Base-by-base conservation (phyloP, 305 asterid genomes). In the Caryopteris hybrid region DNA sequence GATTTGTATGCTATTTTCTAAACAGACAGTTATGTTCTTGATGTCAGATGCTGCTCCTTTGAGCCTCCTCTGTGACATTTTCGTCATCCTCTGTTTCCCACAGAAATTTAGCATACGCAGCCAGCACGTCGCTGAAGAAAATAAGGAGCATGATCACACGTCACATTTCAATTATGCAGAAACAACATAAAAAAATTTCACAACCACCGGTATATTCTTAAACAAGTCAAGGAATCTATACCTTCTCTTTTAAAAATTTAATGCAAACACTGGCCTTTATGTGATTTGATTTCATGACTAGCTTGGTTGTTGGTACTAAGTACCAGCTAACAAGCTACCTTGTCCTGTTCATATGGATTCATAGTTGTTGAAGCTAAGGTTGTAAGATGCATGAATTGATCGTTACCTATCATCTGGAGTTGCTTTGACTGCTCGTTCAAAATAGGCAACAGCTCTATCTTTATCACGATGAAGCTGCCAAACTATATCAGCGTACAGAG, bases 101-200 rank as follows among this genome's bases (percentile, higher is more conserved):
- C 22, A 90, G 91, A 81, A 90, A 88, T 50, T 81, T 87, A 8
- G 99, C 95, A 69, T 85, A 85, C 25, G 95, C 88, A 7, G 86
- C 99, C 39, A 88, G 87, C 69, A 87, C 88, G 8, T 77, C 29
- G 79, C 97, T 93, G 97, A 58, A 72, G 82, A 71, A 31, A 6
- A 48, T n/a, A n/a, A n/a, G n/a, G n/a, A n/a, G n/a, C n/a, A n/a
- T n/a, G n/a, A n/a, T n/a, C n/a, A 50, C 5, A 29, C 34, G 21
- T 20, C n/a, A 47, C 57, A 29, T 21, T 9, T 36, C 20, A 61
- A 58, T 29, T 38, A 8, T 17, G 42, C 43, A 65, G 41, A n/a
- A 20, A 50, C 21, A 33, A 52, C 52, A 20, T 11, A 21, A 23
- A 11, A 21, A n/a, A 3, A 2, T 4, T 3, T 1, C 43, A 55